Base-by-base conservation (phyloP, 2,329 filamentous ascomycete genomes). In the Penicillium sp. region DNA sequence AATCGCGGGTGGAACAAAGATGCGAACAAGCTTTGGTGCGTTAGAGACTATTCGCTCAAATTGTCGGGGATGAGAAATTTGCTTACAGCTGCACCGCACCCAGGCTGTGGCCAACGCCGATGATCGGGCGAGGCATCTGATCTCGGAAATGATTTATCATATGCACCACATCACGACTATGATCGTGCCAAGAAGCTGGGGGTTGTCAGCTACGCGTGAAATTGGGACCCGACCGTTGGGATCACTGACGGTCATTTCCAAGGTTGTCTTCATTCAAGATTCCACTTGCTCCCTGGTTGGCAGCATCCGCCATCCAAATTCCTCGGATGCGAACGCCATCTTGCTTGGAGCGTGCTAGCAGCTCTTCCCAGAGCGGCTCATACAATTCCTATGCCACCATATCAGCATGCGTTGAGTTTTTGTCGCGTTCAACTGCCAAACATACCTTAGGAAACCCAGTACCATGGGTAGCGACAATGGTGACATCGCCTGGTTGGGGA, bases 181-280 rank as follows among this genome's bases (percentile, higher is more conserved):
- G 51, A 13, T 49, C 51, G n/a, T 49, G 78, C 90, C 90, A 96
- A 57, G 81, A 83, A 32, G 89, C 89, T 71, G 18, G 14, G 3
- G 24, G 3, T 3, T 27, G 18, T 40, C n/a, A 22, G 22, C 27
- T 38, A 27, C 3, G 18, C 18, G 5, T 6, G n/a, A 21, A 18
- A n/a, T 21, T 4, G 13, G 4, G 14, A 1, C 9, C 9, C 11
- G 18, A 9, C 3, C 10, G 13, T 3, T 16, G 21, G n/a, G 2
- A 8, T 16, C n/a, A 40, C 51, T 36, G 16, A 49, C 45, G 51
- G 24, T 54, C 51, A 29, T 54, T 52, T 29, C 44, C 53, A 1
- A 55, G 44, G n/a, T 29, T 10, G 4, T 40, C 5, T 27, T 53
- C 51, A 27, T 54, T 54, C 24, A 36, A 13, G 27, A 54, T 39